These are phyloP conservation scores for Nasturtium officinale DNA, from an alignment of 345 rosid genomes.

Conservation along the genomic window DNA sequence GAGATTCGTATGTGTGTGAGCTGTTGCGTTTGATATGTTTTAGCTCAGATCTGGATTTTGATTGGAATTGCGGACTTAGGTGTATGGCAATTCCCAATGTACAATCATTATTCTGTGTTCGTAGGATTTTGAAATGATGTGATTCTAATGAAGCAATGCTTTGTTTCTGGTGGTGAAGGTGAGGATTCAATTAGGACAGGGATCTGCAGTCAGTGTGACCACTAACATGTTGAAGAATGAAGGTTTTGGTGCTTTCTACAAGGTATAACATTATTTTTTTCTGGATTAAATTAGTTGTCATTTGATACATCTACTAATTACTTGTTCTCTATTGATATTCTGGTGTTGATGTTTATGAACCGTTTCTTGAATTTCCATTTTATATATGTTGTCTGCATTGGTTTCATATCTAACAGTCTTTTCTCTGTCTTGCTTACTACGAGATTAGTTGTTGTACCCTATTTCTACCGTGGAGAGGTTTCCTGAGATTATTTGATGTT, in stretches of 20 bases:
- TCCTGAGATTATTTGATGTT: conserved; percentile 1
- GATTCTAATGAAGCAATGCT: conserved; percentile 9
- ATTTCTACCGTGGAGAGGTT: conserved; percentile 14
- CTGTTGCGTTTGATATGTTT: neutral
- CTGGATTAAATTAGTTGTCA: conserved; percentile 13
- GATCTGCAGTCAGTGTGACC: conserved; percentile 79
- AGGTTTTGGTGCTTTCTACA: conserved; percentile 89
- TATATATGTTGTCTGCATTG: neutral
- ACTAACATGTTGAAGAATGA: conserved; percentile 81
- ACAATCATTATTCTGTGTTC: neutral
- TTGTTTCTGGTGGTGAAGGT: conserved; percentile 58
- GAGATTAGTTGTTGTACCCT: neutral
- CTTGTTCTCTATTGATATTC: conserved; percentile 1
- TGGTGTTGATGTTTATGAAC: conserved; percentile 2
- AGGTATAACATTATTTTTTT: conserved; percentile 50
- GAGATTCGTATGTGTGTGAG: neutral
- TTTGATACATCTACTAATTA: neutral
- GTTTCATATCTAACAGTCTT: neutral
- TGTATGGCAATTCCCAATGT: conserved; percentile 26
- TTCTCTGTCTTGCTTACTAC: neutral
- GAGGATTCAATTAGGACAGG: conserved; percentile 98
- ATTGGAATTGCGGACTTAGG: neutral
- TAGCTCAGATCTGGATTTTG: conserved; percentile 33
- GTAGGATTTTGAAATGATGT: neutral
- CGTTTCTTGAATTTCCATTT: conserved; percentile 13